Evolutionary conservation across 2,329 filamentous ascomycete genomes (phyloP).

Genomic region (Podosphaera fusca): DNA sequence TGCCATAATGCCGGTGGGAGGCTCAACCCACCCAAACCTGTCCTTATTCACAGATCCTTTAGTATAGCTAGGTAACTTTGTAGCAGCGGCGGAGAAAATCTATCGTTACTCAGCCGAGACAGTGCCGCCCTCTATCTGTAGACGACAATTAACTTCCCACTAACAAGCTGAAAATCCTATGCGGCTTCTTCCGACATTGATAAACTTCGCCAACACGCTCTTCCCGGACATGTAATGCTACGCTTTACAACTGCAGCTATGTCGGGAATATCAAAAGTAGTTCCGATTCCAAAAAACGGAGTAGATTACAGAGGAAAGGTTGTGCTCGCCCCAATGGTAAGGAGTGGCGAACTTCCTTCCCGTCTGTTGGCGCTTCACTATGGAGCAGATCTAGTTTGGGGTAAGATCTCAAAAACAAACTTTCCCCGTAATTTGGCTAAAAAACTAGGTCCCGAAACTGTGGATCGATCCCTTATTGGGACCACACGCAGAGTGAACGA

Average conservation of each 20-base stretch:
- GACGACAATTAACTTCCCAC: too few relatives aligned
- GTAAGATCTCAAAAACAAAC: constrained; percentile 20
- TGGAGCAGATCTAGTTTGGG: constrained; percentile 93
- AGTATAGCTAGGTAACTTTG: too few relatives aligned
- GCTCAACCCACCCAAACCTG: too few relatives aligned
- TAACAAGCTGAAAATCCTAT: too few relatives aligned
- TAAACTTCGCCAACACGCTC: too few relatives aligned
- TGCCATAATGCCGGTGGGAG: too few relatives aligned
- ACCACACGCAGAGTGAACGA: constrained; percentile 57
- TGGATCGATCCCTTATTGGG: constrained; percentile 80
- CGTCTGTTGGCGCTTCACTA: constrained; percentile 78
- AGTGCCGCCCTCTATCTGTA: too few relatives aligned
- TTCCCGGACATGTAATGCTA: constrained; percentile 13
- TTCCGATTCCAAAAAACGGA: constrained; percentile 67
- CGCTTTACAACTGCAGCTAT: constrained; percentile 27
- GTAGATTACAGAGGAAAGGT: constrained; percentile 88
- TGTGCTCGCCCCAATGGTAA: constrained; percentile 92
- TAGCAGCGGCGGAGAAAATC: too few relatives aligned
- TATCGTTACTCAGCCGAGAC: too few relatives aligned
- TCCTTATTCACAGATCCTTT: too few relatives aligned
- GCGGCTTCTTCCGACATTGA: too few relatives aligned
- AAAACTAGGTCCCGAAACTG: constrained; percentile 58
- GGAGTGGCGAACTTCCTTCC: constrained; percentile 85
- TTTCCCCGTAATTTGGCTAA: constrained; percentile 2
- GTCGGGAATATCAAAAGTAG: constrained; percentile 35